Percentiles rank a stretch among this genome's conserved stretches.
Evolutionary conservation across 345 rosid species (phyloP).

Genomic region (Moringa oleifera): DNA sequence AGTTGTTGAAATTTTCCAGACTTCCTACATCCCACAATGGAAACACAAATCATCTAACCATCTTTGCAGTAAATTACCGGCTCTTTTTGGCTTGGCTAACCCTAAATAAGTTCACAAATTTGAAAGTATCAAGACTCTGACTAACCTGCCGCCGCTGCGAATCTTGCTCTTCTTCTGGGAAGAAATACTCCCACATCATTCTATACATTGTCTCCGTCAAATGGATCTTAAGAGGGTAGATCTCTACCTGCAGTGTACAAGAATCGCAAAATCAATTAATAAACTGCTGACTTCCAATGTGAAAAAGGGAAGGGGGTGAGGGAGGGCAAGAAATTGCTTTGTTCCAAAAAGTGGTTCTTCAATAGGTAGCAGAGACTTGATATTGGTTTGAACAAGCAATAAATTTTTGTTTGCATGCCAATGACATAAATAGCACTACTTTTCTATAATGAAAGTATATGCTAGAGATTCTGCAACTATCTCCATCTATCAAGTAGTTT

Average conservation of each 20-base stretch:
- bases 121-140: not conserved
- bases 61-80: not conserved
- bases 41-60: not conserved
- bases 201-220: slow-evolving; percentile 97
- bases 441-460: no score
- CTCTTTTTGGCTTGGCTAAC: not conserved
- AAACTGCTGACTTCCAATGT: not conserved
- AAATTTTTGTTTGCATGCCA: no score
- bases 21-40: slow-evolving; percentile 53
- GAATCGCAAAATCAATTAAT: not conserved
- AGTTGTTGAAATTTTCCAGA: slow-evolving; percentile 93
- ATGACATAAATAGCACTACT: no score
- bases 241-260: slow-evolving; percentile 65
- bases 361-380: not conserved
- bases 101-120: not conserved
- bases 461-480: no score
- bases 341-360: not conserved
- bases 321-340: not conserved
- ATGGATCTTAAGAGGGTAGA: slow-evolving; percentile 91
- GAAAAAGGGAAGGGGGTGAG: no score
- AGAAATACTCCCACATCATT: slow-evolving; percentile 98
- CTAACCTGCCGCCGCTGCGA: slow-evolving; percentile 91
- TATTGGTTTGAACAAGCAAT: no score
- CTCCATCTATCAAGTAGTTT: no score
- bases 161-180: slow-evolving; percentile 97